These are phyloP conservation scores for Emmonsiellopsis sp. DNA, from an alignment of 2,329 filamentous ascomycete species.

Conservation along the genomic window DNA sequence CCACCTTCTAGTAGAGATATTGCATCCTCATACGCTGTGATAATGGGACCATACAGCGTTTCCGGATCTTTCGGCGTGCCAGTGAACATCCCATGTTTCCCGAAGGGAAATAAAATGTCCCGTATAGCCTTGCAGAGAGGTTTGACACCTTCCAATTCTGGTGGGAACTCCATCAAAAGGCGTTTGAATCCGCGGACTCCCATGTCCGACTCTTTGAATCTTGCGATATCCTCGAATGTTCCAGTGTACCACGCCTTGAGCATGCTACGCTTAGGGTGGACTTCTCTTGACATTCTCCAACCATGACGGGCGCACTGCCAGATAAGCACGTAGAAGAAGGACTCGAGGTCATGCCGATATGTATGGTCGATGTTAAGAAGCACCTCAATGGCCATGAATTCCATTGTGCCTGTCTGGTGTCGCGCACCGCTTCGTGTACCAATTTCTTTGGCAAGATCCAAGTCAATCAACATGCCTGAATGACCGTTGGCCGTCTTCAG, in stretches of 20 bases:
- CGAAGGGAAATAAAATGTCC: slow-evolving; percentile 9
- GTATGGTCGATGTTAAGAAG: slow-evolving; percentile 21
- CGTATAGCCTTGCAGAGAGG: slow-evolving; percentile 14
- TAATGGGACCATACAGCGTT: slow-evolving; percentile 7
- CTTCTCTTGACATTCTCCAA: no score
- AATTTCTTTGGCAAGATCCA: slow-evolving; percentile 24
- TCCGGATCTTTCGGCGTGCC: slow-evolving; percentile 8
- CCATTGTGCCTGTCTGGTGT: slow-evolving; percentile 12
- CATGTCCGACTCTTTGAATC: slow-evolving; percentile 12
- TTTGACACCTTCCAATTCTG: slow-evolving; percentile 15
- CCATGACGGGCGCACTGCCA: slow-evolving; percentile 1
- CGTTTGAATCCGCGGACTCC: slow-evolving; percentile 14
- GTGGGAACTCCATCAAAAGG: slow-evolving; percentile 15
- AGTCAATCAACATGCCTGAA: slow-evolving; percentile 27
- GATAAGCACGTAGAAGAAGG: no score
- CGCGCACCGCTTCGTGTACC: slow-evolving; percentile 10
- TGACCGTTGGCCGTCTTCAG: slow-evolving; percentile 7
- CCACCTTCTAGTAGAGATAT: not conserved
- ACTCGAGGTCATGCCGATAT: slow-evolving; percentile 25
- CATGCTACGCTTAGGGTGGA: slow-evolving; percentile 1
- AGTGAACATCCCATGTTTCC: not conserved
- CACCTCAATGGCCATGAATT: slow-evolving; percentile 30
- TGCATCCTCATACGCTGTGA: not conserved
- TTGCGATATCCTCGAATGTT: slow-evolving; percentile 16
- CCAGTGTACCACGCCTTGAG: slow-evolving; percentile 17